Conservation (phyloP, 192 early-diverging fungal genomes). For the Umbelopsis vinacea region DNA sequence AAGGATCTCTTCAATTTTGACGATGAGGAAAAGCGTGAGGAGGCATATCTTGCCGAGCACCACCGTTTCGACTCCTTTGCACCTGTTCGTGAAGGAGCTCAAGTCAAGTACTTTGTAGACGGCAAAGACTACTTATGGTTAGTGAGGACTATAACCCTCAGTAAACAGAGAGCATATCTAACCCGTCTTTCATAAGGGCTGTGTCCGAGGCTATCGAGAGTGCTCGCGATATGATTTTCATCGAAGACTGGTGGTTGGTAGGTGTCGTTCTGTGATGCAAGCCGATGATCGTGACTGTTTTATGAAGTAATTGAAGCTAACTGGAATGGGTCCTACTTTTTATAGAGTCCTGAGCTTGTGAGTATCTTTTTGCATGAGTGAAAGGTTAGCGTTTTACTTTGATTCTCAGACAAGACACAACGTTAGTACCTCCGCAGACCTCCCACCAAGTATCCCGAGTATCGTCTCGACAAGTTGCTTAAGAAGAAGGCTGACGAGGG, state of each 20-base stretch:
- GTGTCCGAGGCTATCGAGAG: constrained; percentile 72
- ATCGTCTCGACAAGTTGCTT: constrained; percentile 78
- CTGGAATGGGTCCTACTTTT: not conserved
- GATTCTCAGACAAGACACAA: not conserved
- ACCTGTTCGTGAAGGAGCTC: constrained; percentile 65
- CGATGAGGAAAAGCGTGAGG: constrained; percentile 48
- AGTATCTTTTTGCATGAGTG: not conserved
- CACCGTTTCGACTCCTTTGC: constrained; percentile 79
- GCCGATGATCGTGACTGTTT: constrained; percentile 4
- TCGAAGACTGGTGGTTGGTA: constrained; percentile 88
- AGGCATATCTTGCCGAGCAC: constrained; percentile 34
- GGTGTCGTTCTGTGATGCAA: not conserved
- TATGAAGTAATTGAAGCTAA: constrained; percentile 4
- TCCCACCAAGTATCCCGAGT: constrained; percentile 75
- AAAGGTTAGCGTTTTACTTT: not conserved
- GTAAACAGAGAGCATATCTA: not conserved
- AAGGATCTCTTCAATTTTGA: constrained; percentile 41
- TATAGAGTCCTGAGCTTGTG: constrained; percentile 70
- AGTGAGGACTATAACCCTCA: not conserved
- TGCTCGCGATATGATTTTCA: constrained; percentile 69
- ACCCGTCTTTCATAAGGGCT: constrained; percentile 38
- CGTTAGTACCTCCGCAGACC: constrained; percentile 77
- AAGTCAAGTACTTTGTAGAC: constrained; percentile 74
- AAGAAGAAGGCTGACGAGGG: constrained; percentile 84
- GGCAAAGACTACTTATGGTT: constrained; percentile 77